Percentiles rank a stretch among this genome's conserved stretches.
Conservation (phyloP, 2,329 filamentous ascomycete species). For the Aspergillus ibericus region DNA sequence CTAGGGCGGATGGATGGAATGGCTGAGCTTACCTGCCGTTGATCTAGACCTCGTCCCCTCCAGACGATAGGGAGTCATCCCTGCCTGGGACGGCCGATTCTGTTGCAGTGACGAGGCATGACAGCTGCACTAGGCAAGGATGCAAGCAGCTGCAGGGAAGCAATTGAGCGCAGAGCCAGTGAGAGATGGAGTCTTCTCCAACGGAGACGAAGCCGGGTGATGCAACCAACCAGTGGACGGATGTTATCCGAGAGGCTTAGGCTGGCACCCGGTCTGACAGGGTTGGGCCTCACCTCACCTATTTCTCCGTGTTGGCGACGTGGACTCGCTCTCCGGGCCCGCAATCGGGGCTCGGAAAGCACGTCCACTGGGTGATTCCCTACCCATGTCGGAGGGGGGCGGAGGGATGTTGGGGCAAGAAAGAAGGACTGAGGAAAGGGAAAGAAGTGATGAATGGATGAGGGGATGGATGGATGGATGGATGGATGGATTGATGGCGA, state of each 20-base stretch:
- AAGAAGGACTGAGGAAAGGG: too few relatives aligned
- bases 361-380: background rate
- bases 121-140: background rate
- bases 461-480: background rate
- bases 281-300: background rate
- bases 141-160: background rate
- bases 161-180: background rate
- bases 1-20: background rate
- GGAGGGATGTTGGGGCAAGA: background rate
- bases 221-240: background rate
- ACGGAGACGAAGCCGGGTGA: background rate
- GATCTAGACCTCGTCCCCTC: background rate
- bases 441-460: background rate
- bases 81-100: background rate
- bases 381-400: background rate
- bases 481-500: too few relatives aligned
- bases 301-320: background rate
- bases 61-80: background rate
- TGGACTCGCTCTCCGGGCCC: background rate
- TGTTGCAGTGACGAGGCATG: background rate
- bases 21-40: background rate
- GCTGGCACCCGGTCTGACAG: background rate
- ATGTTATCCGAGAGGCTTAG: background rate
- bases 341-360: background rate
- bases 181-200: background rate